These are phyloP conservation scores for Penicillium hesseltinei DNA, from an alignment of 2,329 filamentous ascomycete species.

Conservation along the genomic window DNA sequence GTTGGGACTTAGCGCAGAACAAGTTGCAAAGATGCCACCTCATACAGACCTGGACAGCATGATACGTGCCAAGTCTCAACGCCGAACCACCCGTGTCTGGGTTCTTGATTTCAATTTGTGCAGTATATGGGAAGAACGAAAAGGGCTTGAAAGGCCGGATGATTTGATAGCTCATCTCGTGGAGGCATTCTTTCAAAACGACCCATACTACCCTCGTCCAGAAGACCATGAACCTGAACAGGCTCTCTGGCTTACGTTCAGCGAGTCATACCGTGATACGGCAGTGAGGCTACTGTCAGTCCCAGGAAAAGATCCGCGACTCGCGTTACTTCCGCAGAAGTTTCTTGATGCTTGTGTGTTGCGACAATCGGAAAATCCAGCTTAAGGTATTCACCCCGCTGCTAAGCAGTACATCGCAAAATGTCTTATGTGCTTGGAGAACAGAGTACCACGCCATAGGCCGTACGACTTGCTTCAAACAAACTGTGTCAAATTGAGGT, in stretches of 20 bases:
- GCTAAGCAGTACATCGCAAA: no score
- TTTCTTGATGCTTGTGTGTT: not conserved
- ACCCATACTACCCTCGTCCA: constrained; percentile 11
- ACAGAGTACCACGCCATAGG: no score
- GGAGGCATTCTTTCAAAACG: constrained; percentile 8
- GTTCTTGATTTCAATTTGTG: constrained; percentile 11
- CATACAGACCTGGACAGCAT: constrained; percentile 3
- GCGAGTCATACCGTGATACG: not conserved
- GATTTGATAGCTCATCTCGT: constrained; percentile 7
- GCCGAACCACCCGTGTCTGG: not conserved
- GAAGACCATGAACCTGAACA: not conserved
- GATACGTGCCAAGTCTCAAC: not conserved
- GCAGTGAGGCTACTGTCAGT: not conserved
- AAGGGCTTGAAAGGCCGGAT: not conserved
- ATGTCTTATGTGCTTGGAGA: no score
- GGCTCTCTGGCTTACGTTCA: constrained; percentile 5
- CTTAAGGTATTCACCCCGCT: no score
- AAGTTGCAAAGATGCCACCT: not conserved
- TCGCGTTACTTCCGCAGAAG: not conserved
- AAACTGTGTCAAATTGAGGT: no score
- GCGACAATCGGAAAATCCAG: not conserved
- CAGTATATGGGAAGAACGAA: constrained; percentile 1
- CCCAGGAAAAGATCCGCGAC: not conserved
- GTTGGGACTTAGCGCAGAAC: not conserved
- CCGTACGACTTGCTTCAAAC: no score